A percentile compares a stretch with the other conserved stretches of the same genome.
Conservation (phyloP, 2,329 filamentous ascomycete species). For the Arthroderma sp. region DNA sequence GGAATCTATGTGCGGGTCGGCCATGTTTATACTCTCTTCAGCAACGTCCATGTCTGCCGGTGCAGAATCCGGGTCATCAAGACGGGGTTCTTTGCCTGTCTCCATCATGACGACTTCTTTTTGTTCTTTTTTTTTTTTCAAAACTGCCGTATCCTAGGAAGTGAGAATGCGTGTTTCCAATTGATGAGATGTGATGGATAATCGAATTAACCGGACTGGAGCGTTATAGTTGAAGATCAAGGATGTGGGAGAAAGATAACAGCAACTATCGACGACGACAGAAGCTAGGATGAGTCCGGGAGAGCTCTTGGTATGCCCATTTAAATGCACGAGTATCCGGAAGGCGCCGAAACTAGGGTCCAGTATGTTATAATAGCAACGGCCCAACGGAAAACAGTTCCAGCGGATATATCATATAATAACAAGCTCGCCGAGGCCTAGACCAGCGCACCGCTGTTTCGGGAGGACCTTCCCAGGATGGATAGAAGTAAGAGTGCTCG, state of each 20-base stretch:
- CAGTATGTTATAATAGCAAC: neutral
- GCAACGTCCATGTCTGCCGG: neutral
- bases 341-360: constrained; percentile 1
- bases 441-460: neutral
- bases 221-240: too few species aligned
- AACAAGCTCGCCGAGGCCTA: neutral
- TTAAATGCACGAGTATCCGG: neutral
- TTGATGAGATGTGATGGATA: neutral
- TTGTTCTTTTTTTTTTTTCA: neutral
- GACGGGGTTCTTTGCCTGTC: neutral
- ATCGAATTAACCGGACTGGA: constrained; percentile 1
- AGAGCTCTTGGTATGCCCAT: constrained; percentile 2
- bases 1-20: constrained; percentile 5
- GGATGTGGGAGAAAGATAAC: neutral
- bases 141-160: neutral
- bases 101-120: neutral
- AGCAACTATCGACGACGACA: neutral
- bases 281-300: constrained; percentile 1
- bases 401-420: constrained; percentile 5
- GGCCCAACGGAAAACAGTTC: constrained; percentile 1
- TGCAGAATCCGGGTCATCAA: neutral
- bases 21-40: constrained; percentile 3
- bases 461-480: neutral
- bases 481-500: neutral
- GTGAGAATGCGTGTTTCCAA: neutral